A percentile compares a stretch with the other conserved stretches of the same genome.
These are phyloP conservation scores for Salix arbutifolia DNA, from an alignment of 345 rosid species.

Conservation along the genomic window DNA sequence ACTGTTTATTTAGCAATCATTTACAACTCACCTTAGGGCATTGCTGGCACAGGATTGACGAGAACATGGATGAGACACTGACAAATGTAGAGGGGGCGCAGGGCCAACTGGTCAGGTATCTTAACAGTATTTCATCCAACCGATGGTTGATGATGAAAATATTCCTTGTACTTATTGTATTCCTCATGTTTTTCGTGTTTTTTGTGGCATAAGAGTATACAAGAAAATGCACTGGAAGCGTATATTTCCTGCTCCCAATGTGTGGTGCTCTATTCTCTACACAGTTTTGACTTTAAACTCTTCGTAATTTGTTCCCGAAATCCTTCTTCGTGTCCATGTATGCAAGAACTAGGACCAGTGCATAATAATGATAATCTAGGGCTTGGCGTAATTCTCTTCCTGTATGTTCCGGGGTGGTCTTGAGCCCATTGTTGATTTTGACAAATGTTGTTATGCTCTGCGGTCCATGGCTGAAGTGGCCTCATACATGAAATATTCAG, in stretches of 20 bases:
- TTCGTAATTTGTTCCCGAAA: not conserved
- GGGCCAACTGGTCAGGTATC: conserved; percentile 60
- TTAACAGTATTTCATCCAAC: conserved; percentile 72
- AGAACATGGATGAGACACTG: conserved; percentile 71
- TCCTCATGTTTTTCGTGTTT: conserved; percentile 76
- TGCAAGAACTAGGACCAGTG: not conserved
- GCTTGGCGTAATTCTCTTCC: not conserved
- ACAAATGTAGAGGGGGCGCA: conserved; percentile 78
- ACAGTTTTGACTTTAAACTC: conserved; percentile 9
- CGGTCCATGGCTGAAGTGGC: not conserved
- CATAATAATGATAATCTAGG: not conserved
- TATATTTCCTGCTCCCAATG: not conserved
- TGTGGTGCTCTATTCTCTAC: conserved; percentile 2
- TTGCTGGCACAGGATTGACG: conserved; percentile 54
- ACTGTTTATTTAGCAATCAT: not conserved
- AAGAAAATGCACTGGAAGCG: conserved; percentile 1
- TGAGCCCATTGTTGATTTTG: not conserved
- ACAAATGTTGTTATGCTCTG: not conserved
- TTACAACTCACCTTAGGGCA: not conserved
- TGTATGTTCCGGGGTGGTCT: not conserved
- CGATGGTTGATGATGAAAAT: conserved; percentile 82
- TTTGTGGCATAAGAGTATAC: conserved; percentile 53
- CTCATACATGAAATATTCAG: too few species aligned
- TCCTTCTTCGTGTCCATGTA: not conserved
- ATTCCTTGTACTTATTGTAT: conserved; percentile 64